Evolutionary conservation across 2,329 filamentous ascomycete species (phyloP).

Genomic region (Leptodontidium sp.): DNA sequence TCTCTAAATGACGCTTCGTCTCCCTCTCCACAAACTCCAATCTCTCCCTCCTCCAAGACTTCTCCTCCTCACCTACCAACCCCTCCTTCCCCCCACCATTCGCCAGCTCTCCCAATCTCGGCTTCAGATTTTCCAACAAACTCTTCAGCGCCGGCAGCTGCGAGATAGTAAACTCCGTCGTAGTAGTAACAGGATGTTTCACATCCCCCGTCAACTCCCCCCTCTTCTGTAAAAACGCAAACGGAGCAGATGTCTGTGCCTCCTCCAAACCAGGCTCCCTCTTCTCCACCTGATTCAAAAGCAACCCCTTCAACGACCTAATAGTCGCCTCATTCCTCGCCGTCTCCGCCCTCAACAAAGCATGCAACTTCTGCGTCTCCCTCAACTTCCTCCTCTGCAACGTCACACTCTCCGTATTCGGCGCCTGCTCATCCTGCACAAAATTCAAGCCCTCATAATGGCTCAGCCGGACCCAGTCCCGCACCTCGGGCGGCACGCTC

Average conservation of each 20-base stretch:
- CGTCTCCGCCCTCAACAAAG: constrained; percentile 73
- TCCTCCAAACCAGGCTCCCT: constrained; percentile 31
- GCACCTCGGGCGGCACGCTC: constrained; percentile 73
- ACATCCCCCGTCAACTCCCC: constrained; percentile 60
- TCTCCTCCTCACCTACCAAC: constrained; percentile 50
- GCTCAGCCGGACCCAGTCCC: constrained; percentile 80
- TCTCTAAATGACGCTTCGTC: constrained; percentile 79
- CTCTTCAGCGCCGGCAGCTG: constrained; percentile 82
- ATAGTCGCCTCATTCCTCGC: constrained; percentile 77
- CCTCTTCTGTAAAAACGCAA: constrained; percentile 66
- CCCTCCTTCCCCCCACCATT: constrained; percentile 50
- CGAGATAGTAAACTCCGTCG: constrained; percentile 79
- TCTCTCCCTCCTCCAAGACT: constrained; percentile 73
- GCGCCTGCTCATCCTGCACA: constrained; percentile 49
- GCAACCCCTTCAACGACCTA: constrained; percentile 65
- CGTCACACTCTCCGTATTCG: constrained; percentile 73
- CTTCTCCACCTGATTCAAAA: constrained; percentile 58
- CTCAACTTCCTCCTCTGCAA: constrained; percentile 76
- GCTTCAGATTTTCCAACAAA: constrained; percentile 72
- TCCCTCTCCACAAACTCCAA: constrained; percentile 85
- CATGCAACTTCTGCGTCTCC: constrained; percentile 80
- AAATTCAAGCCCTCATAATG: constrained; percentile 73
- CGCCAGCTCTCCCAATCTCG: constrained; percentile 62
- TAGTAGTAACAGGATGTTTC: constrained; percentile 69
- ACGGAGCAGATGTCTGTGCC: constrained; percentile 42